phyloP scores from a whole-genome alignment of 2,329 filamentous ascomycete genomes.

The Xylaria sp. region DNA sequence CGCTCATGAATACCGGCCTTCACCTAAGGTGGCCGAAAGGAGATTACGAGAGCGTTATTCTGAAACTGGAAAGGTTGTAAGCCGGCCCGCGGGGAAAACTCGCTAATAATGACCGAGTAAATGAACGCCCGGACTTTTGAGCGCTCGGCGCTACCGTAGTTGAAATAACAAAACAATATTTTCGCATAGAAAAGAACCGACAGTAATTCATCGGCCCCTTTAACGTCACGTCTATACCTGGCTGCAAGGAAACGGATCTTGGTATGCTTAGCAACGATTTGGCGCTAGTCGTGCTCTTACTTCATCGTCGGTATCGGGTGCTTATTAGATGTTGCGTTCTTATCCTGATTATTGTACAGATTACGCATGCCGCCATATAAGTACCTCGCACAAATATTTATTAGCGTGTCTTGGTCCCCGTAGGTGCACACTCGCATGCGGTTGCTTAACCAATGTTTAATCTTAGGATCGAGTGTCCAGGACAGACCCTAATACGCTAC shows the following conservation, averaged over 20 bases:
- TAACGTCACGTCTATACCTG: too few relatives aligned
- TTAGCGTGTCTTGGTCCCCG: not conserved
- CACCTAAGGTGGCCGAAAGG: slow-evolving; percentile 52
- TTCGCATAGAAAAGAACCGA: too few relatives aligned
- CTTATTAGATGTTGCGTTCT: slow-evolving; percentile 8
- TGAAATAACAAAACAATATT: too few relatives aligned
- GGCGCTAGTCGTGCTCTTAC: not conserved
- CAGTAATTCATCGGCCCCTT: too few relatives aligned
- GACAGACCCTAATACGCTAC: slow-evolving; percentile 61
- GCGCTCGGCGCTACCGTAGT: not conserved
- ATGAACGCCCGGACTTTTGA: not conserved
- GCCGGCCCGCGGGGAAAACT: not conserved
- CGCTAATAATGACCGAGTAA: too few relatives aligned
- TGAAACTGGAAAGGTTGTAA: slow-evolving; percentile 57
- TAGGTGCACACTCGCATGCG: not conserved
- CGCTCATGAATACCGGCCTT: slow-evolving; percentile 66
- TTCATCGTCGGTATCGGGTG: not conserved
- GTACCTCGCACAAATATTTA: not conserved
- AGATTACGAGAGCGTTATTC: slow-evolving; percentile 63
- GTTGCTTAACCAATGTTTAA: not conserved
- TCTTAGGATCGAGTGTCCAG: slow-evolving; percentile 42
- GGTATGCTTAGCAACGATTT: too few relatives aligned
- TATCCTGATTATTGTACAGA: not conserved
- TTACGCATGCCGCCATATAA: not conserved
- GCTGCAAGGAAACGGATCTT: too few relatives aligned